Conservation (phyloP, 2,329 filamentous ascomycete genomes). For the Cladosporium oxysporum region DNA sequence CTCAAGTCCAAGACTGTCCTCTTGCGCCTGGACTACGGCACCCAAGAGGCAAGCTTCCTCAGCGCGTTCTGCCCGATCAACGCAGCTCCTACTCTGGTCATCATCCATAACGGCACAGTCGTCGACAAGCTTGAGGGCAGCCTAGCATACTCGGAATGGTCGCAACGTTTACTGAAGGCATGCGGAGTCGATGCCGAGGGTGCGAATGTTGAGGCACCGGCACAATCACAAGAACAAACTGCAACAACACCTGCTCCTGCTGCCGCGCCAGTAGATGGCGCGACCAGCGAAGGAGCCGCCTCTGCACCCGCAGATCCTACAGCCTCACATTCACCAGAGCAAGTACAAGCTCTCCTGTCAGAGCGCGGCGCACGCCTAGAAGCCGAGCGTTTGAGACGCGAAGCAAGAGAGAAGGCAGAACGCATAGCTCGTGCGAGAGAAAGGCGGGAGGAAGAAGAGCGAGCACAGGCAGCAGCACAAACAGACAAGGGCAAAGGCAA, state of each 20-base stretch:
- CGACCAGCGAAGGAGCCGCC: not conserved
- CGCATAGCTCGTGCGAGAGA: conserved; percentile 40
- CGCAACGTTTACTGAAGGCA: conserved; percentile 54
- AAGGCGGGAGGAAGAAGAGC: conserved; percentile 40
- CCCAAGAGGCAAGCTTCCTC: conserved; percentile 78
- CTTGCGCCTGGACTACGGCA: conserved; percentile 70
- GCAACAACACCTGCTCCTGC: not conserved
- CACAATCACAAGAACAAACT: not conserved
- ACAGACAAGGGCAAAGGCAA: conserved; percentile 28
- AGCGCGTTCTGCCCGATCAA: conserved; percentile 80
- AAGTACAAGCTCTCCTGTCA: conserved; percentile 46
- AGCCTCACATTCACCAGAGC: conserved; percentile 15
- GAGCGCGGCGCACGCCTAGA: conserved; percentile 54
- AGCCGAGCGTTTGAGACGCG: conserved; percentile 43
- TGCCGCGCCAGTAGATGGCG: not conserved
- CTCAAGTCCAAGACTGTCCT: conserved; percentile 59
- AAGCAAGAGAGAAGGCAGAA: conserved; percentile 53
- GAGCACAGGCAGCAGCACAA: conserved; percentile 30
- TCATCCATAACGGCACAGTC: conserved; percentile 74
- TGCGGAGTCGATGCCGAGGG: conserved; percentile 17
- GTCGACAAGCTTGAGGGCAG: conserved; percentile 73
- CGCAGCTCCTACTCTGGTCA: conserved; percentile 73
- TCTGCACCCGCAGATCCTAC: not conserved
- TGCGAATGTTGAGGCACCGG: not conserved
- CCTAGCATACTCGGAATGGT: conserved; percentile 64